Percentiles rank a stretch among this genome's conserved stretches.
Evolutionary conservation across 129 eudicot genomes (phyloP).

Genomic region (Calendula officinalis): DNA sequence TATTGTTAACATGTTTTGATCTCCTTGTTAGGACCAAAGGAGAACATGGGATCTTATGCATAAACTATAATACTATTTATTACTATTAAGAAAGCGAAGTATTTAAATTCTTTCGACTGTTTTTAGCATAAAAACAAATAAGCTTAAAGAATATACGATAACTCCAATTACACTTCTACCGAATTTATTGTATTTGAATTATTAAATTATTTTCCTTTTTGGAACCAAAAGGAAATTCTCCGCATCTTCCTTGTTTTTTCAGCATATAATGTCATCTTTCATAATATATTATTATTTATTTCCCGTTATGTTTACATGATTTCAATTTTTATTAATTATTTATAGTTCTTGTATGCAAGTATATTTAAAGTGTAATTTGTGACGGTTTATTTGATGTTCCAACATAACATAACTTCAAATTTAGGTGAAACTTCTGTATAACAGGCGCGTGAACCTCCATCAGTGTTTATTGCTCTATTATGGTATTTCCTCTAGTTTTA

Average conservation of each 20-base stretch:
- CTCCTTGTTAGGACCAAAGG: conserved; percentile 1
- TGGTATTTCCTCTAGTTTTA: too few species aligned
- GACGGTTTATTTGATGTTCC: conserved; percentile 30
- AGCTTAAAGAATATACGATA: not conserved
- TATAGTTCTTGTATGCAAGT: conserved; percentile 1
- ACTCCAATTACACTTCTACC: not conserved
- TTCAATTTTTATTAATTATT: not conserved
- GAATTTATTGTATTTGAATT: too few species aligned
- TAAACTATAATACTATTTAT: not conserved
- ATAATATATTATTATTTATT: not conserved
- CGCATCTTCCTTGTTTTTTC: conserved; percentile 4
- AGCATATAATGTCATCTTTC: not conserved
- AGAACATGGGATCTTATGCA: not conserved
- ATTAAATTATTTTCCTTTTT: too few species aligned
- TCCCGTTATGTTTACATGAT: not conserved
- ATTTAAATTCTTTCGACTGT: not conserved
- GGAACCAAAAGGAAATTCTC: not conserved
- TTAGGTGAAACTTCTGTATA: conserved; percentile 14
- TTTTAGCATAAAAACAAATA: not conserved
- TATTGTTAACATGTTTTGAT: not conserved
- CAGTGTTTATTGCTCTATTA: too few species aligned
- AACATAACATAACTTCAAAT: conserved; percentile 16
- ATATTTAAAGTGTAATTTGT: conserved; percentile 1
- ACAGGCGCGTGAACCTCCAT: too few species aligned
- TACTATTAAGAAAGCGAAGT: conserved; percentile 13